phyloP scores from a whole-genome alignment of 1,284 basidiomycete genomes.

The Xerocomus nothofagi region DNA sequence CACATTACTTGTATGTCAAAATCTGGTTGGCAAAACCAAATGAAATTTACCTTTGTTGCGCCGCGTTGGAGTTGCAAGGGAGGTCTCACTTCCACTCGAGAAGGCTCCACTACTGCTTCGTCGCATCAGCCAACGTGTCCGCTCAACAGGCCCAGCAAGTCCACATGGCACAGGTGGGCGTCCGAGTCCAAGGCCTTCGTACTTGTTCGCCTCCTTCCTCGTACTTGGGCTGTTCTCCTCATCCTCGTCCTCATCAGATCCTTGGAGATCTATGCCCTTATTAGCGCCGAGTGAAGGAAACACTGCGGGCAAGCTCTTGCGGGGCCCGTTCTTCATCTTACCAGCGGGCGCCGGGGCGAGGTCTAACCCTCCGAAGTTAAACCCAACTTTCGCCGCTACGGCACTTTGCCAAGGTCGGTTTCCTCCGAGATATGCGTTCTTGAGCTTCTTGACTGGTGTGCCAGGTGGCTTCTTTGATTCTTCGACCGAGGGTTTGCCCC shows the following conservation, averaged over 20 bases:
- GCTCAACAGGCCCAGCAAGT: constrained; percentile 38
- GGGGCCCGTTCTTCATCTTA: constrained; percentile 52
- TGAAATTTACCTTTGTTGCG: constrained; percentile 39
- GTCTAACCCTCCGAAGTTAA: constrained; percentile 51
- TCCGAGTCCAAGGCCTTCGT: constrained; percentile 67
- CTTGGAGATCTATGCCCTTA: constrained; percentile 23
- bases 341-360: constrained; percentile 27
- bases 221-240: constrained; percentile 50
- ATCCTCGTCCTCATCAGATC: constrained; percentile 39
- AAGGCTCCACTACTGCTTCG: constrained; percentile 77
- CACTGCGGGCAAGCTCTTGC: constrained; percentile 73
- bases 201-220: constrained; percentile 49
- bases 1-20: constrained; percentile 16
- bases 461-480: constrained; percentile 66
- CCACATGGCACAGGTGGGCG: constrained; percentile 45
- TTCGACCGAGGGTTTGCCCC: constrained; percentile 46
- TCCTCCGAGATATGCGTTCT: constrained; percentile 55
- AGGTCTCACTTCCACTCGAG: constrained; percentile 68
- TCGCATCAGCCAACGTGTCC: constrained; percentile 62
- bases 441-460: constrained; percentile 74
- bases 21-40: constrained; percentile 21
- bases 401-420: constrained; percentile 78
- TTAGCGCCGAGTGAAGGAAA: constrained; percentile 46
- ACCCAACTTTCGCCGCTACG: constrained; percentile 64
- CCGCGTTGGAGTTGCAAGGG: constrained; percentile 65